Conservation (phyloP, 257 asterid genomes). For the Capsicum rhomboideum region DNA sequence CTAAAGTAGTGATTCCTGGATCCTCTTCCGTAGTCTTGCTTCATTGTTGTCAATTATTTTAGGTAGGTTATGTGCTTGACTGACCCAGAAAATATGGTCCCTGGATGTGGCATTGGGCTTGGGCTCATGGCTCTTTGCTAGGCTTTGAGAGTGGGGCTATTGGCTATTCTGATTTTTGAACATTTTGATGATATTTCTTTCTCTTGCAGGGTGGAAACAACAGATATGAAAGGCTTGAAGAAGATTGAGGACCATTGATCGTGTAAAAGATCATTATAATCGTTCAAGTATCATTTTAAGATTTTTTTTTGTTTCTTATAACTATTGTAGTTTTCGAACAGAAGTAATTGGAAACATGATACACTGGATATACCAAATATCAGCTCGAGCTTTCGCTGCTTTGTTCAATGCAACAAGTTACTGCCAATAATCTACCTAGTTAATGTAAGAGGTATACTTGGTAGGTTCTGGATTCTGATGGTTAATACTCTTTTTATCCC, state of each 20-base stretch:
- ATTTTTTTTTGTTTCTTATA: background rate
- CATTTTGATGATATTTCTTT: background rate
- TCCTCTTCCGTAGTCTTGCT: background rate
- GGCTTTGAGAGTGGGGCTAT: background rate
- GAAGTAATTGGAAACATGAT: background rate
- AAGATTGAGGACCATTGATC: constrained; percentile 70
- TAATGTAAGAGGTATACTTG: background rate
- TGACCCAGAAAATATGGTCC: background rate
- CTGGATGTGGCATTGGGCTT: background rate
- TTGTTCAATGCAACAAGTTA: background rate
- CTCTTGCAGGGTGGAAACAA: constrained; percentile 79
- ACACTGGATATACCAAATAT: background rate
- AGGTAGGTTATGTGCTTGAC: background rate
- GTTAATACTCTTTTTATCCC: too few species aligned
- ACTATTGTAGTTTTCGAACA: background rate
- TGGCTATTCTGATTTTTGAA: background rate
- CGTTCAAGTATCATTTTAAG: background rate
- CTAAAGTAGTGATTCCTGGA: background rate
- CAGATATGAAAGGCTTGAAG: constrained; percentile 96
- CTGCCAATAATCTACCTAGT: background rate
- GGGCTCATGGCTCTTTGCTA: background rate
- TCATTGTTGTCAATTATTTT: background rate
- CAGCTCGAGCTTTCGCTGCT: background rate
- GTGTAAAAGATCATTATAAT: background rate
- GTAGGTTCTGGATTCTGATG: background rate